These are phyloP conservation scores for Setaria viridis DNA, from an alignment of 202 grass and related monocot genomes.

Conservation along the genomic window DNA sequence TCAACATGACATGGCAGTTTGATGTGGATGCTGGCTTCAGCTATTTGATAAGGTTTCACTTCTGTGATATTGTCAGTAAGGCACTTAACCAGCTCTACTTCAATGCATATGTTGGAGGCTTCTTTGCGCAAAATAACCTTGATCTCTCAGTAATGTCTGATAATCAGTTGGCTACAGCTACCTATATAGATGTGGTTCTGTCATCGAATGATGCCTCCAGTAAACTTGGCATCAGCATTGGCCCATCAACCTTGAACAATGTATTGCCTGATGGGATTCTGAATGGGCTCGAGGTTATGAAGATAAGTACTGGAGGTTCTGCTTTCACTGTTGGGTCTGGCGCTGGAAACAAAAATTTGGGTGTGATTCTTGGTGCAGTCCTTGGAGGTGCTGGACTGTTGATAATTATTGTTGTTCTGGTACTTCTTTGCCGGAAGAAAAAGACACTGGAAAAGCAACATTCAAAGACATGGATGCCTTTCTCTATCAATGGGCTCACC, in stretches of 20 bases:
- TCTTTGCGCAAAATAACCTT: slow-evolving; percentile 53
- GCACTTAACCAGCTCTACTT: slow-evolving; percentile 76
- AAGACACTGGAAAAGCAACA: slow-evolving; percentile 66
- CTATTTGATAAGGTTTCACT: slow-evolving; percentile 95
- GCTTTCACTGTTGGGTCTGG: slow-evolving; percentile 60
- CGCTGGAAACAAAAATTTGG: slow-evolving; percentile 64
- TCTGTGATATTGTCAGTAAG: slow-evolving; percentile 90
- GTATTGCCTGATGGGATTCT: slow-evolving; percentile 77
- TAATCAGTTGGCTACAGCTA: slow-evolving; percentile 69
- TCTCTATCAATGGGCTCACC: slow-evolving; percentile 81
- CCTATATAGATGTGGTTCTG: slow-evolving; percentile 72
- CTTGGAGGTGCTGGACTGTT: slow-evolving; percentile 63
- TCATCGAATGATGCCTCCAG: slow-evolving; percentile 65
- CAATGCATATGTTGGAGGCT: slow-evolving; percentile 68
- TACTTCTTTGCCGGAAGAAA: slow-evolving; percentile 62
- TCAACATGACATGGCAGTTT: slow-evolving; percentile 97
- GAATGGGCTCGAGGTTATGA: slow-evolving; percentile 96
- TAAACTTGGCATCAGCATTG: slow-evolving; percentile 75
- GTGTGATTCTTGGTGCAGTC: slow-evolving; percentile 73
- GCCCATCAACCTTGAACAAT: slow-evolving; percentile 66
- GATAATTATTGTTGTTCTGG: slow-evolving; percentile 62
- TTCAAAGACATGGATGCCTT: slow-evolving; percentile 83
- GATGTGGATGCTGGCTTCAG: slow-evolving; percentile 68
- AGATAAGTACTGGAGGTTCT: slow-evolving; percentile 64
- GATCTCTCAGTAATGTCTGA: slow-evolving; percentile 55